These are phyloP conservation scores for Capronia epimyces DNA, from an alignment of 2,329 filamentous ascomycete genomes.

Conservation along the genomic window DNA sequence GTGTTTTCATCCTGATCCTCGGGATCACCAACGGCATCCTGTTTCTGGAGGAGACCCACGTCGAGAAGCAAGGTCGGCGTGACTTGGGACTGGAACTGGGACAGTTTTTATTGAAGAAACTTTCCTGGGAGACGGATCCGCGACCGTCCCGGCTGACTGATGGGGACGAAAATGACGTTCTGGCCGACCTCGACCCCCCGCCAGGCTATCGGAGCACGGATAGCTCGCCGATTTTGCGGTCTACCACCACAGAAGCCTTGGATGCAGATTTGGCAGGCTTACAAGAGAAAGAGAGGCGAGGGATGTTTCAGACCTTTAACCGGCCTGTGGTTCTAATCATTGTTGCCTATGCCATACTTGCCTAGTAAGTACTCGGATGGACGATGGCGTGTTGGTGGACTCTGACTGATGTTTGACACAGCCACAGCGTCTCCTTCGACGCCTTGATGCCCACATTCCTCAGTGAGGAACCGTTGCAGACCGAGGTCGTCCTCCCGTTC, in stretches of 20 bases:
- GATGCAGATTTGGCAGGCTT: conserved; percentile 40
- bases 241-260: conserved; percentile 33
- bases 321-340: conserved; percentile 60
- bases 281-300: conserved; percentile 39
- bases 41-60: conserved; percentile 91
- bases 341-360: conserved; percentile 73
- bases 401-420: conserved; percentile 39
- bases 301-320: conserved; percentile 64
- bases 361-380: conserved; percentile 61
- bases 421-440: conserved; percentile 95
- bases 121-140: neutral
- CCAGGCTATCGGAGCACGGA: conserved; percentile 62
- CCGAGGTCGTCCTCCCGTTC: conserved; percentile 65
- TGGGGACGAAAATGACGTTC: conserved; percentile 14
- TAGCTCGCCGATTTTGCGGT: conserved; percentile 48
- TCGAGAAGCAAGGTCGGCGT: conserved; percentile 66
- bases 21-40: conserved; percentile 74
- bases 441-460: conserved; percentile 89
- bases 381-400: conserved; percentile 16
- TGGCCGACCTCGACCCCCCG: conserved; percentile 53
- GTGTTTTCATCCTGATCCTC: conserved; percentile 67
- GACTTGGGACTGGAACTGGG: conserved; percentile 75
- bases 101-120: conserved; percentile 54
- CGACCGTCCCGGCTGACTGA: neutral
- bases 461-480: conserved; percentile 50